Conservation (phyloP, 208 protist genomes). For the Wallacemonas sp. region DNA sequence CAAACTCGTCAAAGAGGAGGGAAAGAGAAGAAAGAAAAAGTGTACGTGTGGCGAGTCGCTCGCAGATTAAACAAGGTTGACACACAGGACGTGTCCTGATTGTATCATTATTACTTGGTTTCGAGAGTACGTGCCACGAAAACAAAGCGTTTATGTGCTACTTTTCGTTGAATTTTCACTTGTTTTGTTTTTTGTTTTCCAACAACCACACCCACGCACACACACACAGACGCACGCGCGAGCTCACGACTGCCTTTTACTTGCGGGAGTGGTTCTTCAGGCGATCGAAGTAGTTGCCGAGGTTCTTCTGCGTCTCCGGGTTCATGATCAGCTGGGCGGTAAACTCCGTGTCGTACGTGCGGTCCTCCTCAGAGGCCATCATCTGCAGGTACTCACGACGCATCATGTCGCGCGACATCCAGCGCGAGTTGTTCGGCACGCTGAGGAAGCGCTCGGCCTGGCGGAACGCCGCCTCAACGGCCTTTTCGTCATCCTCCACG, state of each 20-base stretch:
- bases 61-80: too few species aligned
- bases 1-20: not conserved
- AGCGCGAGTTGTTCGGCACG: conserved; percentile 69
- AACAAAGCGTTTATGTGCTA: not conserved
- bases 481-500: conserved; percentile 43
- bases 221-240: too few species aligned
- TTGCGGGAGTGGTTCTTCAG: conserved; percentile 56
- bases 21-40: not conserved
- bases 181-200: too few species aligned
- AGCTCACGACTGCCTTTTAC: too few species aligned
- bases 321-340: conserved; percentile 66
- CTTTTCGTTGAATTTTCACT: too few species aligned
- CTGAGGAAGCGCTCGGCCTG: conserved; percentile 64
- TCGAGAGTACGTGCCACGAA: not conserved
- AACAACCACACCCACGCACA: too few species aligned
- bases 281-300: conserved; percentile 57
- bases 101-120: too few species aligned
- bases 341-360: conserved; percentile 83
- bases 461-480: conserved; percentile 47
- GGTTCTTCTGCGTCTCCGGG: conserved; percentile 71
- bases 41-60: too few species aligned
- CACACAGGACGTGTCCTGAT: too few species aligned
- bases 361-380: conserved; percentile 72
- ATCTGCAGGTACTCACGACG: conserved; percentile 76
- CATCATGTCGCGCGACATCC: conserved; percentile 85